Base-by-base conservation (phyloP, 1,284 basidiomycete genomes). In the Cutaneotrichosporon cavernicola region DNA sequence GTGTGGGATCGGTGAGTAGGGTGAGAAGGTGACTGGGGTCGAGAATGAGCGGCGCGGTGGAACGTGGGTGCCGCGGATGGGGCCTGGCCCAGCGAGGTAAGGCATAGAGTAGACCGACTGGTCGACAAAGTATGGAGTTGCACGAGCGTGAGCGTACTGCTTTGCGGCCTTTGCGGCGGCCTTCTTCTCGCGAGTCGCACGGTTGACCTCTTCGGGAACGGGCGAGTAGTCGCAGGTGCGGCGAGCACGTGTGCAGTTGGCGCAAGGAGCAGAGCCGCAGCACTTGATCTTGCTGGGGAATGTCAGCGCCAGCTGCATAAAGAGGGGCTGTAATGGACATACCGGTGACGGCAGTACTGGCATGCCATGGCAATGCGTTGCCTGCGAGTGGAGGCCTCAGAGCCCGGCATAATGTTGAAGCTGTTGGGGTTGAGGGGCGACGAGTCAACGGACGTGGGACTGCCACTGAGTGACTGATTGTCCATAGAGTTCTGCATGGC, bases 131-230 rank as follows among this genome's bases (percentile, higher is more conserved):
- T 73, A 73, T 26, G 76, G 75, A 60, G 60, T 64, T 62, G 53
- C 68, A 65, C 47, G 75, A 30, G 68, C 56, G 53, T 61, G 34
- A 67, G 72, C 47, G 61, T 60, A 63, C 22, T 65, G 58, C 63
- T 72, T 74, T 50, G 70, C 63, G 16, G 76, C 73, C 66, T 79
- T 79, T 32, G 76, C 72, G 2, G 73, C 58, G 2, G 77, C 77
- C 65, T 80, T 80, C 70, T 76, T 78, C 68, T 79, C 74, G 22
- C 77, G 69, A 4, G 77, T 79, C 16, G 75, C 75, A 22, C 73
- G 70, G 70, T 79, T 80, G 57, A 77, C 73, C 64, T 79, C 77
- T 63, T 80, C 77, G 21, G 80, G 76, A 13, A 81, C 79, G 7
- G 79, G 76, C 16, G 76, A 72, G 65, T 80, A 80, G 43, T 76